Evolutionary conservation across 2,329 filamentous ascomycete genomes (phyloP), one percentile per base, ranked within the genome.

Genomic region (Xylariomycetidae sp.): DNA sequence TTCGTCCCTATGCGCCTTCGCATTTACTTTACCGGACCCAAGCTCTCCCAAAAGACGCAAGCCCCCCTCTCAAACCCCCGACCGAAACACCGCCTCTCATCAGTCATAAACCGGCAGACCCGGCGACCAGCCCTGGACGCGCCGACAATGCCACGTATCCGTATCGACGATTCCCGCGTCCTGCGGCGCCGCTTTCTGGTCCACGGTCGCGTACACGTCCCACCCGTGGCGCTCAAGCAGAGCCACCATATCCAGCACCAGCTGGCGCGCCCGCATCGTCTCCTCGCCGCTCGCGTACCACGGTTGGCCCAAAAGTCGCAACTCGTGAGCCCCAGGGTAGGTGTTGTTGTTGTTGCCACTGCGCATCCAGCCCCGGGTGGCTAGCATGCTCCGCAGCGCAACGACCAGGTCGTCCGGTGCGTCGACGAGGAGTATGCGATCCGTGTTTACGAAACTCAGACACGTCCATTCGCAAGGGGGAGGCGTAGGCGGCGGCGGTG

Each of bases 101-200:
- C 8, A 23, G 8, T 8, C n/a, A 8, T 30, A 30, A 19, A 13
- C 30, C 6, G 30, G 30, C 18, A 32, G 13, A 5, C 22, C 30
- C 16, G 23, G 30, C 8, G 12, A 11, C 30, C 22, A 32, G 5
- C 30, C 30, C 15, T 32, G n/a, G 4, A 18, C 30, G 4, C 30
- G 30, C 11, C 22, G 30, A 17, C 20, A 32, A 18, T 32, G 22
- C 22, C 22, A 32, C 15, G 16, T 26, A 26, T 32, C 22, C n/a
- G 14, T 16, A 26, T 32, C 15, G 3, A 14, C 22, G 9, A 17
- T 14, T 4, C 11, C 14, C 17, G 13, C 30, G 8, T 4, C 30
- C 15, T n/a, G n/a, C 6, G 30, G 30, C 22, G 16, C 11, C n/a
- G 16, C 29, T 19, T 31, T 32, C 30, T 32, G 16, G 22, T 32